Percentiles rank a stretch among this genome's conserved stretches.
These are phyloP conservation scores for Saprolegnia diclina DNA, from an alignment of 352 stramenopile genomes.

Conservation along the genomic window DNA sequence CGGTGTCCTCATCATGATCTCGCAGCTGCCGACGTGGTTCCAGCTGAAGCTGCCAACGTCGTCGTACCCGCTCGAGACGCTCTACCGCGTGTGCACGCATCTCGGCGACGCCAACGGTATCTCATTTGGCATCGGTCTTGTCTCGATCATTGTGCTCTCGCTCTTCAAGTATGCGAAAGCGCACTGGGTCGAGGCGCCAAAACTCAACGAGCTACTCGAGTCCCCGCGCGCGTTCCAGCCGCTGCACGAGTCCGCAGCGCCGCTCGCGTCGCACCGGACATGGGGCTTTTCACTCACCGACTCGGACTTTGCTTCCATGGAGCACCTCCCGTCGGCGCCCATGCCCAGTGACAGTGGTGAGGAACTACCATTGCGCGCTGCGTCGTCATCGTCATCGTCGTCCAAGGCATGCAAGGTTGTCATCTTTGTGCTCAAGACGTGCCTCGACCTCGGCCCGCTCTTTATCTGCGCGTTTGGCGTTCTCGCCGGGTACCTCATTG, in stretches of 20 bases:
- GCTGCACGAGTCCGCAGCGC: slow-evolving; percentile 31
- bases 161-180: slow-evolving; percentile 19
- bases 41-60: slow-evolving; percentile 53
- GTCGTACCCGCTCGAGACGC: slow-evolving; percentile 53
- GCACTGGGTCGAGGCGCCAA: slow-evolving; percentile 8
- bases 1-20: slow-evolving; percentile 88
- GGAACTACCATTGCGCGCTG: background rate
- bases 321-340: background rate
- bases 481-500: slow-evolving; percentile 45
- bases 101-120: slow-evolving; percentile 63
- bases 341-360: background rate
- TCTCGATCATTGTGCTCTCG: slow-evolving; percentile 47
- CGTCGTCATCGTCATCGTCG: background rate
- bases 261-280: slow-evolving; percentile 12
- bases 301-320: slow-evolving; percentile 1
- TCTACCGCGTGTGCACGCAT: slow-evolving; percentile 50
- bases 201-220: slow-evolving; percentile 31
- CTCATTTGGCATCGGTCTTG: slow-evolving; percentile 55
- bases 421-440: slow-evolving; percentile 30
- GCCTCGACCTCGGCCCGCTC: slow-evolving; percentile 58
- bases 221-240: slow-evolving; percentile 33
- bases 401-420: background rate
- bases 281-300: slow-evolving; percentile 19
- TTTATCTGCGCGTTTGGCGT: slow-evolving; percentile 67
- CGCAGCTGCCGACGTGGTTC: slow-evolving; percentile 83